Evolutionary conservation across 805 yeast genomes (phyloP).

Genomic region (Candida golubevii): DNA sequence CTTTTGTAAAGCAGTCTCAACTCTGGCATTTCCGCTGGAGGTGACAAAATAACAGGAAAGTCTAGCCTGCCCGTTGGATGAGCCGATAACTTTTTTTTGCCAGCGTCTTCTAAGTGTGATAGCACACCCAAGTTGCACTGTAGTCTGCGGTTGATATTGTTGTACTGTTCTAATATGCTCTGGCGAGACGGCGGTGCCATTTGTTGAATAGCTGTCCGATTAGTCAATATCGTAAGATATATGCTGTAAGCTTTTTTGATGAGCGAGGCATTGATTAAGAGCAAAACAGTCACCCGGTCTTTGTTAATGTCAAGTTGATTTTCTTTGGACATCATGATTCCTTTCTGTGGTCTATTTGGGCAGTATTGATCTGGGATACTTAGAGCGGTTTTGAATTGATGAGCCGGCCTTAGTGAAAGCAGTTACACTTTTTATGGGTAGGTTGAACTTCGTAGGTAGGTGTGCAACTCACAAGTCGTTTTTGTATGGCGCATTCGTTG

Average conservation of each 20-base stretch:
- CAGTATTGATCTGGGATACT: too few species aligned
- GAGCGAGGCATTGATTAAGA: slow-evolving; percentile 40
- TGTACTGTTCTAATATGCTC: slow-evolving; percentile 32
- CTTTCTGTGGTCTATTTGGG: too few species aligned
- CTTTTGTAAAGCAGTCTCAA: slow-evolving; percentile 44
- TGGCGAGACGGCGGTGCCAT: slow-evolving; percentile 31
- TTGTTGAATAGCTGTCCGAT: slow-evolving; percentile 31
- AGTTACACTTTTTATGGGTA: too few species aligned
- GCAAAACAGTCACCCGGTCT: slow-evolving; percentile 39
- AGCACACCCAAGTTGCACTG: slow-evolving; percentile 41
- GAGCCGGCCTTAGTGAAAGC: too few species aligned
- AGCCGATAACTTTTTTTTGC: slow-evolving; percentile 27
- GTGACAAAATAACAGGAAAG: slow-evolving; percentile 48
- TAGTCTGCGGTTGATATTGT: slow-evolving; percentile 37
- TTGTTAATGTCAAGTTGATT: slow-evolving; percentile 26
- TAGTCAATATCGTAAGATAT: slow-evolving; percentile 32
- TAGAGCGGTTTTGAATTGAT: too few species aligned
- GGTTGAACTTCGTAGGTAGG: too few species aligned
- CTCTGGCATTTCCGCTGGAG: slow-evolving; percentile 56
- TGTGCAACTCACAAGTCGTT: too few species aligned
- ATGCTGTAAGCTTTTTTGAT: slow-evolving; percentile 38
- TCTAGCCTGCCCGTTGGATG: slow-evolving; percentile 21
- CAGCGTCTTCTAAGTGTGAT: slow-evolving; percentile 35
- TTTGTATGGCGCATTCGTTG: too few species aligned
- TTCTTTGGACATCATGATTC: too few species aligned